phyloP scores from a whole-genome alignment of 306 rosid species.

The Trifolium subterraneum region DNA sequence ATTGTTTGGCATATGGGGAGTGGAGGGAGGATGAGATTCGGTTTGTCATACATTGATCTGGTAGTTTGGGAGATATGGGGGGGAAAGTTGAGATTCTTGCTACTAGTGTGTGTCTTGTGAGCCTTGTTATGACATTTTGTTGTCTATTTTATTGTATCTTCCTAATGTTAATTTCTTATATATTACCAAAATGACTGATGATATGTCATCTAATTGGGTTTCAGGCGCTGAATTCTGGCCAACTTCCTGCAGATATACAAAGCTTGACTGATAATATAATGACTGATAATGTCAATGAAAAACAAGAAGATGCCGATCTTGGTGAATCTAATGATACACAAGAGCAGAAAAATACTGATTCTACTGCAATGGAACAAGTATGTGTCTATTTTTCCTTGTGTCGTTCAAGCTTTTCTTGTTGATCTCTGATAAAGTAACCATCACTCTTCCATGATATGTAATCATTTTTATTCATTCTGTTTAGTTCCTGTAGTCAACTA shows the following conservation, averaged over 20 bases:
- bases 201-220: slow-evolving; percentile 24
- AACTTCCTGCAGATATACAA: slow-evolving; percentile 79
- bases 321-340: slow-evolving; percentile 54
- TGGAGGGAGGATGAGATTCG: slow-evolving; percentile 1
- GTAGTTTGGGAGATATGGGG: slow-evolving; percentile 3
- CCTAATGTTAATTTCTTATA: not conserved
- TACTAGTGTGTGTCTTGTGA: slow-evolving; percentile 1
- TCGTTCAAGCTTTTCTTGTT: slow-evolving; percentile 11
- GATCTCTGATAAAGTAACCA: not conserved
- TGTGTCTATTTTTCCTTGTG: not conserved
- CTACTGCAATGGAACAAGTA: slow-evolving; percentile 84
- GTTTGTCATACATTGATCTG: slow-evolving; percentile 17
- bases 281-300: slow-evolving; percentile 47
- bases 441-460: not conserved
- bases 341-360: slow-evolving; percentile 55
- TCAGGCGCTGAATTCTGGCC: slow-evolving; percentile 89
- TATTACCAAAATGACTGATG: slow-evolving; percentile 5
- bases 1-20: slow-evolving; percentile 5
- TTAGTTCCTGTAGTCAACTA: not conserved
- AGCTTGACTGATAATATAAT: slow-evolving; percentile 53
- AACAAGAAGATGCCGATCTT: slow-evolving; percentile 41
- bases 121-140: slow-evolving; percentile 1
- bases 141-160: not conserved
- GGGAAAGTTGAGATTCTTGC: slow-evolving; percentile 16
- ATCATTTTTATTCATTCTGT: not conserved